Conservation (phyloP, 352 stramenopile genomes). For the Globisporangium perplexum region DNA sequence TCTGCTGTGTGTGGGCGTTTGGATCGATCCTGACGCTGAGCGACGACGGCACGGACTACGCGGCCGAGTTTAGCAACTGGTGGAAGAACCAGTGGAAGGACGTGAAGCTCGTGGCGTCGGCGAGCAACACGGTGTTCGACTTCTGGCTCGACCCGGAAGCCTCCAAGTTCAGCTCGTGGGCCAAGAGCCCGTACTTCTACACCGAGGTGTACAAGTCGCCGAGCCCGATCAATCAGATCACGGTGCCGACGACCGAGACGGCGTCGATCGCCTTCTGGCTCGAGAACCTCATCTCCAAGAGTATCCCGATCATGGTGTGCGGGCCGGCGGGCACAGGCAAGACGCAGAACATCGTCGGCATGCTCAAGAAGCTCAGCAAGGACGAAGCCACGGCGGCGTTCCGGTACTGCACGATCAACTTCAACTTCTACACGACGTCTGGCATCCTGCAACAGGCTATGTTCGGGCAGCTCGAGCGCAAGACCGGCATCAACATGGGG, state of each 20-base stretch:
- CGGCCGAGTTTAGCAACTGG: conserved; percentile 93
- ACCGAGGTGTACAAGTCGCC: conserved; percentile 83
- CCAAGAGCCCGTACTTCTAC: conserved; percentile 95
- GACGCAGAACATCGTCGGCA: conserved; percentile 92
- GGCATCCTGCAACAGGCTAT: conserved; percentile 91
- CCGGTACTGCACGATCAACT: conserved; percentile 92
- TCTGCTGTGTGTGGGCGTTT: conserved; percentile 95
- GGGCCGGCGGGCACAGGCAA: conserved; percentile 93
- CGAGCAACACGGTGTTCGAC: conserved; percentile 96
- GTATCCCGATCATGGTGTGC: conserved; percentile 92
- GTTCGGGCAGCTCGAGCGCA: conserved; percentile 92
- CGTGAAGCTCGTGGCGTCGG: conserved; percentile 91
- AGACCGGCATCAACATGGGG: conserved; percentile 91
- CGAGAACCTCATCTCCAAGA: conserved; percentile 89
- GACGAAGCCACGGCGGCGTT: conserved; percentile 80
- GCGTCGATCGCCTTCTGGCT: conserved; percentile 95
- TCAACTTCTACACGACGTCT: conserved; percentile 97
- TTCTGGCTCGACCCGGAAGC: conserved; percentile 94
- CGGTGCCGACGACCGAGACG: conserved; percentile 94
- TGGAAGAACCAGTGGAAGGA: conserved; percentile 95
- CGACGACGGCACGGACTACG: conserved; percentile 94
- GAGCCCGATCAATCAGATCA: conserved; percentile 87
- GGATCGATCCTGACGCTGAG: conserved; percentile 89
- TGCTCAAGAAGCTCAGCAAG: conserved; percentile 92
- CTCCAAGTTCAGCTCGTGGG: conserved; percentile 92